Conservation (phyloP, 306 rosid species). For the Oemleria cerasiformis region DNA sequence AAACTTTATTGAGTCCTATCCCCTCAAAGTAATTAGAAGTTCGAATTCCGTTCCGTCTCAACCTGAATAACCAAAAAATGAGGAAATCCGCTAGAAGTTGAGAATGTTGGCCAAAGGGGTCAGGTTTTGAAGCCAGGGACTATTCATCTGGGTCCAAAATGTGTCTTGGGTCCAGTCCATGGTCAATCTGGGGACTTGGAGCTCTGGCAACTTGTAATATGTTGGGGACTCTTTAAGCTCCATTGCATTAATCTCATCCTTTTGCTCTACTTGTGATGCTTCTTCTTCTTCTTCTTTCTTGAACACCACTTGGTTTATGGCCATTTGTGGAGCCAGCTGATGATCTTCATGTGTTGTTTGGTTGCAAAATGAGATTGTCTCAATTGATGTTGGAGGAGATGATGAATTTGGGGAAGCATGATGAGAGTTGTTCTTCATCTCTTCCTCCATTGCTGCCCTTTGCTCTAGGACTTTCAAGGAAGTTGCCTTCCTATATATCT, state of each 20-base stretch:
- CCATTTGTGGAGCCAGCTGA: conserved; percentile 8
- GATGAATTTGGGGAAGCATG: conserved; percentile 36
- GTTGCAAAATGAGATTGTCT: conserved; percentile 45
- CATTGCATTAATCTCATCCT: conserved; percentile 2
- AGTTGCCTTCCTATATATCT: conserved; percentile 91
- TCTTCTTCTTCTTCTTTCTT: conserved; percentile 51
- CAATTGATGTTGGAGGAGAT: conserved; percentile 53
- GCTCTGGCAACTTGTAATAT: conserved; percentile 49
- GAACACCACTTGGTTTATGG: conserved; percentile 24
- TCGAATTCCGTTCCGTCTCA: neutral
- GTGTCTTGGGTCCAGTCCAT: conserved; percentile 78
- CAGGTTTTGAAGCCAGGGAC: conserved; percentile 78
- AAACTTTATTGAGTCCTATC: neutral
- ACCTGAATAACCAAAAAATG: too few relatives aligned
- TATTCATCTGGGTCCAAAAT: conserved; percentile 62
- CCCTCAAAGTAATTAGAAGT: neutral
- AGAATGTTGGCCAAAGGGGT: conserved; percentile 59
- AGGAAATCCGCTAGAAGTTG: conserved; percentile 31
- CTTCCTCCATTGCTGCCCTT: conserved; percentile 80
- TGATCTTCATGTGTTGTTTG: conserved; percentile 31
- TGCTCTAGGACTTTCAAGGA: conserved; percentile 90
- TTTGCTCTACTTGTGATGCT: conserved; percentile 4
- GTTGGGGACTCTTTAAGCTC: conserved; percentile 30
- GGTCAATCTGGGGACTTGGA: conserved; percentile 51
- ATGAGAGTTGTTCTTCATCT: conserved; percentile 41